Conservation (phyloP, 176 grass and related monocot species). For the Phoenix dactylifera region DNA sequence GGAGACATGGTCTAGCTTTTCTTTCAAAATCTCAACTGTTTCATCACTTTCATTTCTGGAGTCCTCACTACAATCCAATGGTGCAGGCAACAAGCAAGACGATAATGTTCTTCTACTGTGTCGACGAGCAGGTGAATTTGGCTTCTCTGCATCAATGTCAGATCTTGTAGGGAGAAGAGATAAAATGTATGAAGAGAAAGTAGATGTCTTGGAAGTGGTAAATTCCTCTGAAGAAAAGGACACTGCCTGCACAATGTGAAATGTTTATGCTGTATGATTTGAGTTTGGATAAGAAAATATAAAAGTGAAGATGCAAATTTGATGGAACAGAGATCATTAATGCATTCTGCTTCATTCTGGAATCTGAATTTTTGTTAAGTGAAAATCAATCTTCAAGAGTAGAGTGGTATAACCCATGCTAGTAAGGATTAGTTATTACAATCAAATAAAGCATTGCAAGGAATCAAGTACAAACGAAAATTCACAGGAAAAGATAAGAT, state of each 20-base stretch:
- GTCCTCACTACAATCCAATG: constrained; percentile 32
- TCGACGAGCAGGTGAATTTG: constrained; percentile 5
- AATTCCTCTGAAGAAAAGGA: constrained; percentile 32
- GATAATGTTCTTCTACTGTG: constrained; percentile 29
- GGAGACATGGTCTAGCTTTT: constrained; percentile 13
- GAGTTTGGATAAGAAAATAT: too few species aligned
- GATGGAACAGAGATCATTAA: too few species aligned
- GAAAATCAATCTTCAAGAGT: too few species aligned
- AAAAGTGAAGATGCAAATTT: too few species aligned
- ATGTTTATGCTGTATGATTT: too few species aligned
- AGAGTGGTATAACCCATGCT: too few species aligned
- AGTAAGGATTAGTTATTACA: too few species aligned
- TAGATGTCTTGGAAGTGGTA: constrained; percentile 32
- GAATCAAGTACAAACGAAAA: too few species aligned
- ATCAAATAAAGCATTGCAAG: too few species aligned
- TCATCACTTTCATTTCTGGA: constrained; percentile 38
- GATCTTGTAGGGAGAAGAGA: constrained; percentile 37
- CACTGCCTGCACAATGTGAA: constrained; percentile 23
- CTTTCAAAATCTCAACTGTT: constrained; percentile 22
- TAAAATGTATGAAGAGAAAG: constrained; percentile 45
- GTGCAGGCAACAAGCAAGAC: constrained; percentile 38
- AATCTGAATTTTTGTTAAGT: too few species aligned
- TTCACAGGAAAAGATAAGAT: too few species aligned
- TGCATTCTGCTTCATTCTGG: too few species aligned
- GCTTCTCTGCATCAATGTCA: constrained; percentile 10